A percentile compares a stretch with the other conserved stretches of the same genome.
Conservation (phyloP, 176 grass and related monocot species). For the Oryza nivara region DNA sequence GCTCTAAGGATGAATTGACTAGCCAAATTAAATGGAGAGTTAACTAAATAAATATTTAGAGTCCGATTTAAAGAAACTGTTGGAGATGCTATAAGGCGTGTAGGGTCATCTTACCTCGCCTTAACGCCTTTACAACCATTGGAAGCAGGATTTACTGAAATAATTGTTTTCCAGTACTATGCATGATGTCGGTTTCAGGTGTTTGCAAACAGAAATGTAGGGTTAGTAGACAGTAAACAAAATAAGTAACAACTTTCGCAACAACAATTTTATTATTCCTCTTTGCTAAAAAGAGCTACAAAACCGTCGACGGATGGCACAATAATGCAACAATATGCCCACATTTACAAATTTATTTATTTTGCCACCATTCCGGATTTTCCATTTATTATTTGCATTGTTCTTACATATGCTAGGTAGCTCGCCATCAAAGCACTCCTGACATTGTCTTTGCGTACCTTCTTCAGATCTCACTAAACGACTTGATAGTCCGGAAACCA, state of each 20-base stretch:
- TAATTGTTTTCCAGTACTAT: no score
- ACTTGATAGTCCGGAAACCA: constrained; percentile 57
- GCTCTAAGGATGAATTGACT: no score
- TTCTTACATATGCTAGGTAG: not conserved
- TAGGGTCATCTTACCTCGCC: no score
- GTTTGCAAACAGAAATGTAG: no score
- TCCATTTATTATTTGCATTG: not conserved
- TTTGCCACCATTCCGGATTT: not conserved
- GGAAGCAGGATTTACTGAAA: no score
- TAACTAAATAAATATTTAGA: no score
- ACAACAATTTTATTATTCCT: not conserved
- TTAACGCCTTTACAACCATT: no score
- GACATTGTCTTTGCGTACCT: not conserved
- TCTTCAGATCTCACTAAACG: constrained; percentile 59
- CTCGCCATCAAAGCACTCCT: not conserved
- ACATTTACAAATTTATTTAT: constrained; percentile 25
- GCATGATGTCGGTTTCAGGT: no score
- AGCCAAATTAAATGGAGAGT: no score
- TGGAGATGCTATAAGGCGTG: no score
- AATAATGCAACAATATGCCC: not conserved
- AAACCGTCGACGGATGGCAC: not conserved
- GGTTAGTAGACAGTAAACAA: not conserved
- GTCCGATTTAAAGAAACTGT: no score
- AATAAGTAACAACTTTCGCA: not conserved
- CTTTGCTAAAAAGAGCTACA: not conserved